Conservation (phyloP, 768 basidiomycete genomes). For the Termitomyces sp. region DNA sequence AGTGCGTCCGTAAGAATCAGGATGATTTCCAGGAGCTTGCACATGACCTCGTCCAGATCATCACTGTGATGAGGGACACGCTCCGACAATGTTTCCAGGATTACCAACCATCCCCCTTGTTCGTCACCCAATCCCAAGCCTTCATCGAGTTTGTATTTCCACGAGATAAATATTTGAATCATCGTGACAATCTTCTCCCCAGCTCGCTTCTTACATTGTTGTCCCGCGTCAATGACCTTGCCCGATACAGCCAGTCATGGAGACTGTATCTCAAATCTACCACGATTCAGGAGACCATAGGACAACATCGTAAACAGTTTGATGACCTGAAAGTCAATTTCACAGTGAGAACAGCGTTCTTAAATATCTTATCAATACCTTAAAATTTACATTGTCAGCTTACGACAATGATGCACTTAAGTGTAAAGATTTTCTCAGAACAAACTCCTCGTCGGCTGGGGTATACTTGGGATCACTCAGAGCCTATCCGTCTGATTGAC, state of each 20-base stretch:
- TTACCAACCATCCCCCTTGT: neutral
- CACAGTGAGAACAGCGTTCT: neutral
- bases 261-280: neutral
- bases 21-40: constrained; percentile 9
- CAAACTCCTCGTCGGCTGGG: constrained; percentile 1
- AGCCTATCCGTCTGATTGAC: constrained; percentile 5
- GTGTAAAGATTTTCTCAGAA: neutral
- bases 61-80: constrained; percentile 1
- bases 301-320: constrained; percentile 2
- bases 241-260: constrained; percentile 2
- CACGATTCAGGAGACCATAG: neutral
- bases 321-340: constrained; percentile 3
- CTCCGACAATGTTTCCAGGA: neutral
- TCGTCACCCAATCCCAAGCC: constrained; percentile 1
- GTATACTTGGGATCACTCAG: constrained; percentile 2
- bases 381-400: neutral
- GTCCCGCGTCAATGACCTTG: neutral
- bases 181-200: neutral
- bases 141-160: constrained; percentile 1
- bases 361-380: neutral
- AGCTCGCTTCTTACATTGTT: constrained; percentile 3
- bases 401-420: neutral
- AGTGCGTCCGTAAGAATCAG: constrained; percentile 1
- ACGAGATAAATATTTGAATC: neutral
- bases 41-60: constrained; percentile 1